These are phyloP conservation scores for Stephanodiscus triporus DNA, from an alignment of 108 stramenopile genomes.

Conservation along the genomic window DNA sequence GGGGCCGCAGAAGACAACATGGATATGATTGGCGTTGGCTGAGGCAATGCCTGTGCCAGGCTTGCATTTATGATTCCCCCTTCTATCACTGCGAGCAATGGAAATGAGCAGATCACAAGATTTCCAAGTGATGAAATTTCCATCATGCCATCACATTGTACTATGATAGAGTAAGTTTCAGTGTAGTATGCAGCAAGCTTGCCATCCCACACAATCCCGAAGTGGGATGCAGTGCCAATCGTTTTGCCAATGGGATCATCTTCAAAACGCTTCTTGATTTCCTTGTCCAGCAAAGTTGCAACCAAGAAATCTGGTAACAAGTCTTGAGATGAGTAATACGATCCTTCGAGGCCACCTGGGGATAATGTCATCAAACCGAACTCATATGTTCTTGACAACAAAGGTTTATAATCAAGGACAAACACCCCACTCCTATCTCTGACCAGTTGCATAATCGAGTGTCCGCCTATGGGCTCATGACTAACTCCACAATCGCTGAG, in stretches of 20 bases:
- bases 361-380: conserved; percentile 8
- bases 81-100: no score
- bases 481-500: not conserved
- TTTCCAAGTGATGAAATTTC: conserved; percentile 16
- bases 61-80: no score
- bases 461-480: not conserved
- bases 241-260: conserved; percentile 2
- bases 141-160: conserved; percentile 23
- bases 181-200: conserved; percentile 12
- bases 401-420: conserved; percentile 11
- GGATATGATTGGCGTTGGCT: no score
- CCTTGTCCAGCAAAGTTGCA: conserved; percentile 10
- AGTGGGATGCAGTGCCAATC: conserved; percentile 1
- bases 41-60: no score
- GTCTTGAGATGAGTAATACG: conserved; percentile 21
- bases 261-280: conserved; percentile 15
- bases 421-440: conserved; percentile 20
- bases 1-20: no score
- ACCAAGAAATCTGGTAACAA: conserved; percentile 19
- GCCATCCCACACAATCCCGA: conserved; percentile 23
- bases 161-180: conserved; percentile 20
- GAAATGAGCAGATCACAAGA: conserved; percentile 14
- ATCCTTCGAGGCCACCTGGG: conserved; percentile 20
- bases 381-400: conserved; percentile 12
- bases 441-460: not conserved